Percentiles rank a stretch among this genome's conserved stretches.
Evolutionary conservation across 805 yeast genomes (phyloP).

Genomic region (Wickerhamomyces hampshirensis): DNA sequence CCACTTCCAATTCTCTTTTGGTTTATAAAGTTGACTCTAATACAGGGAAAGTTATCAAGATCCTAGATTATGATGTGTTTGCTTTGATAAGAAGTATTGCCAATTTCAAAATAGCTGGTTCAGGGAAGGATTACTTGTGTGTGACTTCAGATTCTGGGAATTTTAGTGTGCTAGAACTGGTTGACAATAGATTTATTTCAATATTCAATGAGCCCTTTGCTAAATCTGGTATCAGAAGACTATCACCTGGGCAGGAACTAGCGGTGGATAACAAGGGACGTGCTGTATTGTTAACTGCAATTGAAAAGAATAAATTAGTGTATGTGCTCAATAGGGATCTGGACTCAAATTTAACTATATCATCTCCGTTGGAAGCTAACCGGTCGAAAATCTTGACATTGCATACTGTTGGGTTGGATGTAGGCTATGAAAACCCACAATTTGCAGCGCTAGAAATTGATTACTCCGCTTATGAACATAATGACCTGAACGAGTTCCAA

Average conservation of each 20-base stretch:
- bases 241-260: conserved; percentile 70
- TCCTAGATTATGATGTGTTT: conserved; percentile 45
- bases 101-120: conserved; percentile 48
- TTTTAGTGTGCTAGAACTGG: conserved; percentile 47
- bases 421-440: conserved; percentile 75
- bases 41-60: conserved; percentile 47
- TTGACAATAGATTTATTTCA: conserved; percentile 38
- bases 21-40: conserved; percentile 48
- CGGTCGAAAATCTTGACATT: conserved; percentile 48
- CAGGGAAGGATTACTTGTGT: conserved; percentile 52
- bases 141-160: conserved; percentile 80
- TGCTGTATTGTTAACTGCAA: conserved; percentile 62
- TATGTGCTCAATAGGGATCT: conserved; percentile 54
- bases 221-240: conserved; percentile 70
- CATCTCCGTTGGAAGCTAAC: conserved; percentile 73
- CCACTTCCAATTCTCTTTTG: conserved; percentile 50
- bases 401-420: conserved; percentile 57
- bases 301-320: conserved; percentile 71
- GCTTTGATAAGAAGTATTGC: conserved; percentile 52
- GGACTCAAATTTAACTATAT: conserved; percentile 41
- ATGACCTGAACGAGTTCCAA: conserved; percentile 19
- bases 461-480: conserved; percentile 33
- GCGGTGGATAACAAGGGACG: conserved; percentile 69
- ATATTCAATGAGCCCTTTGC: conserved; percentile 59
- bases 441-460: conserved; percentile 78